These are phyloP conservation scores for Fusarium pseudonygamai DNA, from an alignment of 2,329 filamentous ascomycete species.

Conservation along the genomic window DNA sequence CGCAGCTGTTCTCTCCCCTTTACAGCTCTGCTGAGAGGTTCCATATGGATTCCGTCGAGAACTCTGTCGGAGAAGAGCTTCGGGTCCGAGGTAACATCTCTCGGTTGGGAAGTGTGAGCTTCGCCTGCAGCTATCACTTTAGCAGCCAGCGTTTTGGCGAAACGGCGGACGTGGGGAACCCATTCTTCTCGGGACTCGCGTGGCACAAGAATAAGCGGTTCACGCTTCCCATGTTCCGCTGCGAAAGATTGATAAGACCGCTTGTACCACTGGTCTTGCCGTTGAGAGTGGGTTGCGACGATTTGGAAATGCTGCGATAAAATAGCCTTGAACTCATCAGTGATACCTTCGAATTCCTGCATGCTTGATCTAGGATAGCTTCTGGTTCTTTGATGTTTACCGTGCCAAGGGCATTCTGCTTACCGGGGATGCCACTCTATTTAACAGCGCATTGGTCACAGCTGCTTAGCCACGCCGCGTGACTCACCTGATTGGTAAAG, in stretches of 20 bases:
- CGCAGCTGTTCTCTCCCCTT: not conserved
- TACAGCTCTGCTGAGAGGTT: not conserved
- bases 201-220: not conserved
- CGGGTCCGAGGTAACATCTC: accelerated
- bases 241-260: not conserved
- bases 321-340: not conserved
- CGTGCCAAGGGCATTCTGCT: not conserved
- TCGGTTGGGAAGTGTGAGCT: not conserved
- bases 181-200: not conserved
- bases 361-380: accelerated
- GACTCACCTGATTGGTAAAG: not conserved
- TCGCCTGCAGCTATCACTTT: accelerated
- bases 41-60: not conserved
- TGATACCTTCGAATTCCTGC: accelerated
- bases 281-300: not conserved
- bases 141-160: not conserved
- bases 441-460: not conserved
- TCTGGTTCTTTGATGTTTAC: no score
- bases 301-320: constrained; percentile 1
- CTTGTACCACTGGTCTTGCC: constrained; percentile 22
- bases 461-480: not conserved
- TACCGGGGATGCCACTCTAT: not conserved
- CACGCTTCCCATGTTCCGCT: not conserved
- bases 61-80: not conserved
- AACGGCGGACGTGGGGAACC: not conserved